A percentile compares a stretch with the other conserved stretches of the same genome.
phyloP scores from a whole-genome alignment of 306 rosid genomes.

The Medicago lupulina region DNA sequence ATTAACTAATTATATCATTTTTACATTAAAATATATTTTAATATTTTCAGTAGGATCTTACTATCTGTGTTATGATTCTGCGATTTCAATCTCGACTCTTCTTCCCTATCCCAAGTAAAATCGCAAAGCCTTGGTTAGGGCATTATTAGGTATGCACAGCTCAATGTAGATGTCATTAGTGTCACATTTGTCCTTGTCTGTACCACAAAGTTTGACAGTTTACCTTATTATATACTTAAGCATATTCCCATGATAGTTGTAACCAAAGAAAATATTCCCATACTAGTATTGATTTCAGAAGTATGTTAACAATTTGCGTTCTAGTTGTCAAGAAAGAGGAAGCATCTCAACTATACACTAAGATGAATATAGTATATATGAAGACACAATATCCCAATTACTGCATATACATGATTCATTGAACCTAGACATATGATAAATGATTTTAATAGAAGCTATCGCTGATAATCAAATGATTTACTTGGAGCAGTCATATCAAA shows the following conservation, averaged over 20 bases:
- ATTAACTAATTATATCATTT: background rate
- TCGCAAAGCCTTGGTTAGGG: constrained; percentile 9
- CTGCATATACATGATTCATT: constrained; percentile 20
- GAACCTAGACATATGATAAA: constrained; percentile 15
- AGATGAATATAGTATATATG: constrained; percentile 5
- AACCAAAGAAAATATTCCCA: background rate
- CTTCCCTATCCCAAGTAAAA: constrained; percentile 2
- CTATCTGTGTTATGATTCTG: background rate
- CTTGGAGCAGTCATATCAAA: constrained; percentile 90
- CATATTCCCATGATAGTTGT: no score
- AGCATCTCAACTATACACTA: background rate
- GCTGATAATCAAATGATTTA: constrained; percentile 27
- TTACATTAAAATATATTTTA: background rate
- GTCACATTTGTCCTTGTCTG: constrained; percentile 23
- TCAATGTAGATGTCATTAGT: constrained; percentile 11
- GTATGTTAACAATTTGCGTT: constrained; percentile 35
- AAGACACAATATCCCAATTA: constrained; percentile 12
- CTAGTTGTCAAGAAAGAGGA: constrained; percentile 5
- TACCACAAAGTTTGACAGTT: constrained; percentile 5
- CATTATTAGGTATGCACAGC: background rate
- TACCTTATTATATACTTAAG: no score
- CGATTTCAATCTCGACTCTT: background rate
- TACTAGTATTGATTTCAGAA: constrained; percentile 26
- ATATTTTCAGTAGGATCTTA: background rate
- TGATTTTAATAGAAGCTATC: constrained; percentile 1